Base-by-base conservation (phyloP, 2,329 filamentous ascomycete species). In the Clarireedia sp. region DNA sequence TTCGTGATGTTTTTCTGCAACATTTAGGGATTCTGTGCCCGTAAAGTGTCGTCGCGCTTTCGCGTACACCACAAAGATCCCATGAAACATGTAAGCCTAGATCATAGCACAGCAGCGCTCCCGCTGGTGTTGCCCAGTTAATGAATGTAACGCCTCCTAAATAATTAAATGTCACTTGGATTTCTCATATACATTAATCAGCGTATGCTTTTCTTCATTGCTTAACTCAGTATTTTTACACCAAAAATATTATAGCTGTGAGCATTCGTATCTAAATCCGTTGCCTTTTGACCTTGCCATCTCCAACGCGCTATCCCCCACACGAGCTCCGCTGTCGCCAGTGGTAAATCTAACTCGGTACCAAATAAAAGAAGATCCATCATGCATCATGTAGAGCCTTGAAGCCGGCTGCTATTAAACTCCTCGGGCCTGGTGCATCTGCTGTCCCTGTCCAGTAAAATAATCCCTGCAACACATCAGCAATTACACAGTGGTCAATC, bases 401-500 rank as follows among this genome's bases (percentile, higher is more conserved):
- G 66, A 83, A 85, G 5, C 81, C 81, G 17, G 81, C 73, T 47
- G 78, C 75, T 57, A 85, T 73, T 53, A 85, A 69, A 65, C 80
- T 84, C 51, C 81, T 74, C 51, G 78, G 76, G 58, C 74, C 76
- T 52, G 81, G 75, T 26, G 79, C 78, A 72, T 94, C 89, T 3
- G 80, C 82, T 14, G 86, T 85, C n/a, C 83, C 86, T 52, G 86
- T 83, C 86, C 86, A 91, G 70, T 91, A 94, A 69, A 90, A 92
- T 8, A 94, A 71, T 0, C 89, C 89, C 80, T 83, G 62, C 3
- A 17, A 8, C 19, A 5, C 7, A 40, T 54, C 23, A 54, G 51
- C 23, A 48, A 54, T 19, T 17, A 19, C 23, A 3, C 2, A 48
- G 38, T 29, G 12, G 16, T 38, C 36, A 19, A 29, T 14, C 24